Base-by-base conservation (phyloP, 768 basidiomycete genomes). In the Holtermannia corniformis region DNA sequence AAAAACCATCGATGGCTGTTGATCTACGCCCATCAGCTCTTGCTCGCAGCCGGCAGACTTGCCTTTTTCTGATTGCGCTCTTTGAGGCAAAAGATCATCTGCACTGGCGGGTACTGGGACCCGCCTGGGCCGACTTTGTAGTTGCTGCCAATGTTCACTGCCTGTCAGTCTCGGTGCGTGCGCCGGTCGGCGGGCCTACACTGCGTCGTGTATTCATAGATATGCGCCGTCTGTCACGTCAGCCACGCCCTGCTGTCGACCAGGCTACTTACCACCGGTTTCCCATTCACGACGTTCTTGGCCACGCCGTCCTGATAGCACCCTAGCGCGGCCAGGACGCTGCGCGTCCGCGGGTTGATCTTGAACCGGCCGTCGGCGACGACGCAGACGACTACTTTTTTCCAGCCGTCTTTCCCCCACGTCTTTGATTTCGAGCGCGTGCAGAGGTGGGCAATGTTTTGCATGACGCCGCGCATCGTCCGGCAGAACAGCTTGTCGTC, bases 371-470 rank as follows among this genome's bases (percentile, higher is more conserved):
- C 90, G 70, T 92, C 88, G 41, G 84, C 86, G 5, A 93, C 89
- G 60, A 92, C 83, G 64, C 87, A 90, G 10, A 93, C 85, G 5
- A 92, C 91, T 27, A 93, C 87, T 78, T 95, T 96, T 78, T 96
- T 92, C 93, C 93, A 97, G 1, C 90, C 90, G 0, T 95, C 91
- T 69, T 86, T 85, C 0, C 91, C 92, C 93, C 93, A 97, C 3
- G 87, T 95, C 78, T 87, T 91, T 61, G 83, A 86, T 45, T 87
- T 76, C 43, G 86, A 84, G 20, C 92, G 78, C 59, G 83, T 86
- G 66, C 87, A 89, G 55, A 96, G 71, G 71, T 93, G 87, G 3
- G 83, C 84, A 42, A 96, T 78, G 62, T 96, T 96, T 78, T 87
- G 89, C 72, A 95, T 88, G 4, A 96, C 86, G 47, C 92, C 92